Conservation (phyloP, 352 stramenopile genomes). For the Pythium chondricola region DNA sequence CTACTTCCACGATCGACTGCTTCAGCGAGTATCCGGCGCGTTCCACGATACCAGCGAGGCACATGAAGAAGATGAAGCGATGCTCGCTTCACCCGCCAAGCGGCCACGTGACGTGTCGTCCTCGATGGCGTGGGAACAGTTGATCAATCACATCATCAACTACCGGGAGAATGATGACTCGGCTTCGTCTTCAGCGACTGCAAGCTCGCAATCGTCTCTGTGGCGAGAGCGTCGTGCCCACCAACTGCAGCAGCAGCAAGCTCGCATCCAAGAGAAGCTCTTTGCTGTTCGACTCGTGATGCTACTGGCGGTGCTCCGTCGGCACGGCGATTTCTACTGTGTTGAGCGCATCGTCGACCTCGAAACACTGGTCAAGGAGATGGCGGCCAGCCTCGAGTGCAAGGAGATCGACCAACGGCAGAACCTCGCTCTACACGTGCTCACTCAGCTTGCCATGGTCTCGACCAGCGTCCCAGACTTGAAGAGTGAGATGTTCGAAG, state of each 20-base stretch:
- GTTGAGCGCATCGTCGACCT: conserved; percentile 18
- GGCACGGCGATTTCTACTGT: conserved; percentile 17
- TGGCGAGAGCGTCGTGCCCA: conserved; percentile 1
- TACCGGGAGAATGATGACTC: conserved; percentile 1
- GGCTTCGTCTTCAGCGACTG: not conserved
- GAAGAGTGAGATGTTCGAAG: conserved; percentile 19
- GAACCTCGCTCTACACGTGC: conserved; percentile 13
- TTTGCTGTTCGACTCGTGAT: conserved; percentile 10
- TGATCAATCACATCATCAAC: conserved; percentile 14
- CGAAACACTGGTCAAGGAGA: conserved; percentile 13
- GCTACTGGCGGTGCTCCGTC: conserved; percentile 12
- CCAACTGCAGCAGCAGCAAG: conserved; percentile 9
- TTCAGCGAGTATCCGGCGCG: conserved; percentile 2
- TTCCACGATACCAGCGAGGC: not conserved
- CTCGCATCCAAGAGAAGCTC: conserved; percentile 4
- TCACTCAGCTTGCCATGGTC: conserved; percentile 15
- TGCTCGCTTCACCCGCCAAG: conserved; percentile 8
- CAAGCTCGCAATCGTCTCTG: conserved; percentile 5
- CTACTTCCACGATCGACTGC: conserved; percentile 17
- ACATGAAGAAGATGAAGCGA: conserved; percentile 1
- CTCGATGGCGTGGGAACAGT: conserved; percentile 22
- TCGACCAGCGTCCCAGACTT: conserved; percentile 10
- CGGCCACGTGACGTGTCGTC: conserved; percentile 9
- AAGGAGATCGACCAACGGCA: conserved; percentile 15
- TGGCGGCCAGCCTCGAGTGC: conserved; percentile 8